Percentiles rank a stretch among this genome's conserved stretches.
Evolutionary conservation across 257 asterid genomes (phyloP).

Genomic region (Solanum bulbocastanum): DNA sequence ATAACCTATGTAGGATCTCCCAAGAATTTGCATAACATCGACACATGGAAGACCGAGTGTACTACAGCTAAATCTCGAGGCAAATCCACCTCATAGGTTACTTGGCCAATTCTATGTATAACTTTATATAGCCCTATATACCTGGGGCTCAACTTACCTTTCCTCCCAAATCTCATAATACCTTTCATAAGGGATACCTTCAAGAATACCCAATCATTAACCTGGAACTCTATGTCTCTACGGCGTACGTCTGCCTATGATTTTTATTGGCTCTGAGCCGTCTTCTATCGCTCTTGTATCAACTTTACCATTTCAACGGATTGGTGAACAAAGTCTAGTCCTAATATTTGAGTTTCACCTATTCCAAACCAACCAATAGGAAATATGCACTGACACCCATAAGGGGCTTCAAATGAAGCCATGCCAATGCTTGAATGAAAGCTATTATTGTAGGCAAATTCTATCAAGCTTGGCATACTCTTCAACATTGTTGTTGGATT

Average conservation of each 20-base stretch:
- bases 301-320: not conserved
- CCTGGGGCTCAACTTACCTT: not conserved
- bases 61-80: not conserved
- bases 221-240: not conserved
- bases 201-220: not conserved
- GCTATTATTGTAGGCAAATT: not conserved
- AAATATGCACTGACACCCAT: not conserved
- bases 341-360: not conserved
- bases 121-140: not conserved
- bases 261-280: not conserved
- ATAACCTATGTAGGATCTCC: not conserved
- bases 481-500: not conserved
- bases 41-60: not conserved
- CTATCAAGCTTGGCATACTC: not conserved
- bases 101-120: not conserved
- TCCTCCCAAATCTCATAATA: not conserved
- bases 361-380: not conserved
- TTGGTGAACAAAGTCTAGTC: not conserved
- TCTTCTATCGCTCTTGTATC: not conserved
- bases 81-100: not conserved
- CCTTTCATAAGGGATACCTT: not conserved
- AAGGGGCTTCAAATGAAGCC: not conserved
- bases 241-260: not conserved
- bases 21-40: not conserved
- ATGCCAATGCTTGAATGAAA: not conserved